phyloP scores from a whole-genome alignment of 2,329 filamentous ascomycete genomes.

The Fusarium protoensiforme region DNA sequence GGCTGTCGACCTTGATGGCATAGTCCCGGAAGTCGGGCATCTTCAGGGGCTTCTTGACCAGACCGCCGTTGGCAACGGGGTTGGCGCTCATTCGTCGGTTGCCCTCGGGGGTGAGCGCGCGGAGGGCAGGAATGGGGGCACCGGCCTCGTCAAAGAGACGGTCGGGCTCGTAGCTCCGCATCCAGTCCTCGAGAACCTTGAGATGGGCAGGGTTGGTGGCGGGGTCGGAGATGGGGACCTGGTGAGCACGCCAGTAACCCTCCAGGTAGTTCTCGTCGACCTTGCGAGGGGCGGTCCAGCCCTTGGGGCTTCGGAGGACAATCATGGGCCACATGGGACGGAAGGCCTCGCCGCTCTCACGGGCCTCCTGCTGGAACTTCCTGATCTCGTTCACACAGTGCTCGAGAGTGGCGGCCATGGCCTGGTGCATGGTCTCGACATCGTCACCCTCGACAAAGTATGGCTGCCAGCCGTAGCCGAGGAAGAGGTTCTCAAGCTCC shows the following conservation, averaged over 20 bases:
- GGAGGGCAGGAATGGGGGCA: conserved; percentile 70
- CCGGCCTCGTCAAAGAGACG: conserved; percentile 75
- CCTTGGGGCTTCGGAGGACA: conserved; percentile 80
- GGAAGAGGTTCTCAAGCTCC: conserved; percentile 75
- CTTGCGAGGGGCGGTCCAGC: conserved; percentile 81
- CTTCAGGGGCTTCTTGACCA: conserved; percentile 72
- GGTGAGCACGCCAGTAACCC: conserved; percentile 84
- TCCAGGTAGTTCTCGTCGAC: conserved; percentile 76
- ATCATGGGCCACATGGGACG: conserved; percentile 84
- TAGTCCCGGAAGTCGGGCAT: conserved; percentile 79
- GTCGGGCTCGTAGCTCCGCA: conserved; percentile 80
- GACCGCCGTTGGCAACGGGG: conserved; percentile 78
- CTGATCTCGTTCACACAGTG: conserved; percentile 77
- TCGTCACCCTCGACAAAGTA: conserved; percentile 85
- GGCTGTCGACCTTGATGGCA: conserved; percentile 68
- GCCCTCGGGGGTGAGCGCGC: conserved; percentile 72
- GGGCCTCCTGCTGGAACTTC: conserved; percentile 76
- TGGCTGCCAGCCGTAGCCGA: conserved; percentile 81
- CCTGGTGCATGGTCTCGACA: conserved; percentile 80
- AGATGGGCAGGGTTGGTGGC: conserved; percentile 73
- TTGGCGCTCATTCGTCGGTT: conserved; percentile 81
- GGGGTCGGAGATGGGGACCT: conserved; percentile 80
- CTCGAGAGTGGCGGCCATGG: conserved; percentile 82
- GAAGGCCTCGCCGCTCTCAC: conserved; percentile 75
- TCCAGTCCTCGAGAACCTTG: conserved; percentile 78